These are phyloP conservation scores for Globisporangium alternatum DNA, from an alignment of 352 stramenopile species.

Conservation along the genomic window DNA sequence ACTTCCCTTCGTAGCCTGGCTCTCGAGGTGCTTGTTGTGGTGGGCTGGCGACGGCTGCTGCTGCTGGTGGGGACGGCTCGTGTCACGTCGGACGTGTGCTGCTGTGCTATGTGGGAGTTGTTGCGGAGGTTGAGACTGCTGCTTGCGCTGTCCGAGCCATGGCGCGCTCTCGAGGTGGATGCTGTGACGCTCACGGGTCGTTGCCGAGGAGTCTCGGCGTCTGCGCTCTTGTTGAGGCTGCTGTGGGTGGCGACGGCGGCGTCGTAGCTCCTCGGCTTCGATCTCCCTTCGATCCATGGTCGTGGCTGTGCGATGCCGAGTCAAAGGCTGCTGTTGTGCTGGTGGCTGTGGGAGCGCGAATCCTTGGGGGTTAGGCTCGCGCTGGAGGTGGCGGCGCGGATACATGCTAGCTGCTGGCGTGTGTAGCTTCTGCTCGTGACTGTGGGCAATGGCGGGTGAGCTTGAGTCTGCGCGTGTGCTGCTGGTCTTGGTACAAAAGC, in stretches of 20 bases:
- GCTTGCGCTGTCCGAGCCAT: slow-evolving; percentile 12
- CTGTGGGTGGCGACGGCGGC: not conserved
- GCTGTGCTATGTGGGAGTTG: not conserved
- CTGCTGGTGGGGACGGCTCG: not conserved
- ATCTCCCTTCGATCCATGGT: not conserved
- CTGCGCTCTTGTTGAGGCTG: not conserved
- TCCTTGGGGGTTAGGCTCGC: not conserved
- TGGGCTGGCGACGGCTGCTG: not conserved
- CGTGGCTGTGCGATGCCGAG: not conserved
- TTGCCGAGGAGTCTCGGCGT: not conserved
- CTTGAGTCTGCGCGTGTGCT: not conserved
- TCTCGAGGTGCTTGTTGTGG: not conserved
- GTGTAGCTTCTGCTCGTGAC: not conserved
- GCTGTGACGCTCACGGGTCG: not conserved
- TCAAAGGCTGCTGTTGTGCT: not conserved
- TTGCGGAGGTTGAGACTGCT: not conserved
- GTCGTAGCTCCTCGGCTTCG: not conserved
- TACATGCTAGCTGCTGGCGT: not conserved
- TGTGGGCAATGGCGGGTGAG: not conserved
- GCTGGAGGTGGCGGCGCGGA: not conserved
- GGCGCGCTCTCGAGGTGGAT: slow-evolving; percentile 19
- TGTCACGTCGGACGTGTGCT: not conserved
- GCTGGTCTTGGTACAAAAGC: not conserved
- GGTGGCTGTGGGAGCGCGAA: not conserved
- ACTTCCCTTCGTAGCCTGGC: slow-evolving; percentile 9